Base-by-base conservation (phyloP, 139 green algal genomes). In the Closterium sp. region DNA sequence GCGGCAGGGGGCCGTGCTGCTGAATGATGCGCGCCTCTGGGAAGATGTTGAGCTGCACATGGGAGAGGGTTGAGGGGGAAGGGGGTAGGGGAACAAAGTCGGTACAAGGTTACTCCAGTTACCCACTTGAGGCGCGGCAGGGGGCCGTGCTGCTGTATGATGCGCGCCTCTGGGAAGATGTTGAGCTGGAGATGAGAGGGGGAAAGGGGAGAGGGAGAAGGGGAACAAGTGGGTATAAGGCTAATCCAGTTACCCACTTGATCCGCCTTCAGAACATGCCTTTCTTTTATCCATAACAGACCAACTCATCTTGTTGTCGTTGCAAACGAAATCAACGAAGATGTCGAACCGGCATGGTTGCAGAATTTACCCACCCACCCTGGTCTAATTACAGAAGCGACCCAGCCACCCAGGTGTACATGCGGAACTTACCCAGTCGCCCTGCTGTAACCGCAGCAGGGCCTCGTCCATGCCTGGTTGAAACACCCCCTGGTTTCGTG, bases 31-130 rank as follows among this genome's bases (percentile, higher is more conserved):
- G 30, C 34, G 86, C 90, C 85, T 93, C 90, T 28, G 90, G 90
- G 85, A 93, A 93, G 24, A 87, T 93, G 70, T 93, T 86, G 84
- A 93, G 32, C 90, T 93, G 90, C 5, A 24, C 5, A 27, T 27
- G 42, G 42, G 7, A 7, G 42, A 7, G 42, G 42, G 31, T 6
- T 90, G 86, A 11, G 86, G 38, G 19, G 90, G 90, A 17, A 87
- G n/a, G 62, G 62, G 19, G 21, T 10, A 24, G 9, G n/a, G 27
- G 28, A 34, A 85, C 0, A 28, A 11, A 24, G 7, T 13, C 84
- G 21, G n/a, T 31, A 88, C 13, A 91, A 86, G 11, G 90, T 4
- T 28, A n/a, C 62, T n/a, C 4, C 90, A 29, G 90, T 38, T 24
- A 88, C 85, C 90, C 90, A 93, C 86, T 93, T 93, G 42, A 93